These are phyloP conservation scores for Xylaria longipes DNA, from an alignment of 495 filamentous ascomycete genomes.

Conservation along the genomic window DNA sequence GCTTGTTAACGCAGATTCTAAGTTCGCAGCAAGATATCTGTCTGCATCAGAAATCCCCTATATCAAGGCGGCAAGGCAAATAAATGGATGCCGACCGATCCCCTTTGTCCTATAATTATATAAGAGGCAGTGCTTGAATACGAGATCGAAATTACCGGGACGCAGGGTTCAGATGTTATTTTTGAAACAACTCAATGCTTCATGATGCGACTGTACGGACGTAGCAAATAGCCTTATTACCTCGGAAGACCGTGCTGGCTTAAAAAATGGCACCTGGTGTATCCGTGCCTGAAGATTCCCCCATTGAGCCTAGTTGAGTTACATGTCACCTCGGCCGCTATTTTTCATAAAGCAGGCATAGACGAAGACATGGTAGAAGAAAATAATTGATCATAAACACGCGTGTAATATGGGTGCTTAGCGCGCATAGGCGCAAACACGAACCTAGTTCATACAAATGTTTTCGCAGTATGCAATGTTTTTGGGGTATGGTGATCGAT, in stretches of 20 bases:
- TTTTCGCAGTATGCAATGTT: not conserved
- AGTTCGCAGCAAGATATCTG: not conserved
- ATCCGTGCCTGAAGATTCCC: not conserved
- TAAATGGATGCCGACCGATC: not conserved
- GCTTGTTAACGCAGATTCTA: not conserved
- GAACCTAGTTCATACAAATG: not conserved
- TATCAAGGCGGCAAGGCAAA: not conserved
- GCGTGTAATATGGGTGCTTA: not conserved
- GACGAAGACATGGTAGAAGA: not conserved
- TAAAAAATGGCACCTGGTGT: not conserved
- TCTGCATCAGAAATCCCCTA: not conserved
- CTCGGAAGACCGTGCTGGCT: not conserved
- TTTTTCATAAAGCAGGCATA: not conserved
- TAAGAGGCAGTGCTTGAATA: not conserved
- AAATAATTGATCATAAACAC: not conserved
- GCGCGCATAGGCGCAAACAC: not conserved
- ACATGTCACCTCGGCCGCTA: not conserved
- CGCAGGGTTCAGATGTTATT: slow-evolving; percentile 1
- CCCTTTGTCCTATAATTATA: not conserved
- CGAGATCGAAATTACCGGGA: slow-evolving; percentile 4
- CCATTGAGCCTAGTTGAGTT: not conserved
- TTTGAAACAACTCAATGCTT: not conserved
- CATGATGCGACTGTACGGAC: not conserved
- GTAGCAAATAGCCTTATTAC: not conserved
- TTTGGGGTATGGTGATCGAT: slow-evolving; percentile 13